Conservation (phyloP, 768 basidiomycete species). For the Phanerodontia chrysosporium region DNA sequence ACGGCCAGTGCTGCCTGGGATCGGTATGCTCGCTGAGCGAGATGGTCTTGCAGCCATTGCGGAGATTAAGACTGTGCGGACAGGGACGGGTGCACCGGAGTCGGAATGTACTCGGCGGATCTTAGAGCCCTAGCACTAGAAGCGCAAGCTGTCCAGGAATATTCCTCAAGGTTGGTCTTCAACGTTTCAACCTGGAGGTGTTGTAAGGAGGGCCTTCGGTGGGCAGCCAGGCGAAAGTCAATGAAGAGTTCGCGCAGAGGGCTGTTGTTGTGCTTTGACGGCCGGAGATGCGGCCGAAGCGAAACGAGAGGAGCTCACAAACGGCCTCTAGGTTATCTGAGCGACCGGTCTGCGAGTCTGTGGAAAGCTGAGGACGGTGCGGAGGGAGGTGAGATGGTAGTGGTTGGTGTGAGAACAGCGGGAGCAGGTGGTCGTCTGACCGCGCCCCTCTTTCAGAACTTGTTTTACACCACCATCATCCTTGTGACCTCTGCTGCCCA, state of each 20-base stretch:
- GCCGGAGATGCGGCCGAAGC: not conserved
- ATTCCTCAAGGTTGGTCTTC: not conserved
- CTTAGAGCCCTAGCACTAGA: not conserved
- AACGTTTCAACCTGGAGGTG: not conserved
- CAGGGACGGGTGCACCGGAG: not conserved
- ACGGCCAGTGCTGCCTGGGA: conserved; percentile 46
- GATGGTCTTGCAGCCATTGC: conserved; percentile 48
- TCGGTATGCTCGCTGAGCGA: conserved; percentile 66
- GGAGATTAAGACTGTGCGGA: not conserved
- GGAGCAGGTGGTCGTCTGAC: not conserved
- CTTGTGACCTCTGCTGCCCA: not conserved
- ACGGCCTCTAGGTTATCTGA: not conserved
- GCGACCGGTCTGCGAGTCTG: not conserved
- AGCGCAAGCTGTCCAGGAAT: not conserved
- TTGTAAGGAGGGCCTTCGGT: not conserved
- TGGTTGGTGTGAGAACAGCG: conserved; percentile 1
- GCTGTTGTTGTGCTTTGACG: not conserved
- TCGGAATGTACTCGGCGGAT: not conserved
- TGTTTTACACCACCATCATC: conserved; percentile 2
- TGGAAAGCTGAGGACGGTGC: not conserved
- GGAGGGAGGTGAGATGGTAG: not conserved
- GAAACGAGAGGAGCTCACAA: not conserved
- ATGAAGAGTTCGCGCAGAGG: not conserved
- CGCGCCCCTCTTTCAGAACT: not conserved
- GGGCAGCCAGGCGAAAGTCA: not conserved